A percentile compares a stretch with the other conserved stretches of the same genome.
phyloP scores from a whole-genome alignment of 2,329 filamentous ascomycete species.

The Cladophialophora chaetospira region DNA sequence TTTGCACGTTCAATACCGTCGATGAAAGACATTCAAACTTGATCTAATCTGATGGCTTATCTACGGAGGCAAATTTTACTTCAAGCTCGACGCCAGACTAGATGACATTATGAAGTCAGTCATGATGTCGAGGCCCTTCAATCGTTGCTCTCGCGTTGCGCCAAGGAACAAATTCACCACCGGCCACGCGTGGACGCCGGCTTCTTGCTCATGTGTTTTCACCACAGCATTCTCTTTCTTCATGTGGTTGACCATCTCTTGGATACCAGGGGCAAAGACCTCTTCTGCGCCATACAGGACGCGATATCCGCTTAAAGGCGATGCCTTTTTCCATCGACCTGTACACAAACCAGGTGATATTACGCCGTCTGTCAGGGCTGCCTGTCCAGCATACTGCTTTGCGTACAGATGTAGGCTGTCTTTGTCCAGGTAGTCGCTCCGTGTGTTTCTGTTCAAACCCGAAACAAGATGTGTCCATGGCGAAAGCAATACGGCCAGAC shows the following conservation, averaged over 20 bases:
- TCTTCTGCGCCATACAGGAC: constrained; percentile 76
- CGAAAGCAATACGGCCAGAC: constrained; percentile 72
- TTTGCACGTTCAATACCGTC: constrained; percentile 24
- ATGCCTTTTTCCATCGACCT: constrained; percentile 66
- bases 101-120: constrained; percentile 30
- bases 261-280: constrained; percentile 72
- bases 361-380: constrained; percentile 54
- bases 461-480: constrained; percentile 79
- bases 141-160: constrained; percentile 47
- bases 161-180: constrained; percentile 65
- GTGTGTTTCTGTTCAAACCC: constrained; percentile 65
- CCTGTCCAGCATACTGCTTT: constrained; percentile 64
- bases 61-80: too few species aligned
- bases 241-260: constrained; percentile 60
- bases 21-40: constrained; percentile 57
- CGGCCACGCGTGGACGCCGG: constrained; percentile 80
- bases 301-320: constrained; percentile 67
- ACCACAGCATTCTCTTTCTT: constrained; percentile 57
- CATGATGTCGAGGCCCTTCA: constrained; percentile 47
- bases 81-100: constrained; percentile 14
- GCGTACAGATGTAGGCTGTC: constrained; percentile 69
- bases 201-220: constrained; percentile 61
- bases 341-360: constrained; percentile 69
- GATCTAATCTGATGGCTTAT: constrained; percentile 65
- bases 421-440: constrained; percentile 73